These are phyloP conservation scores for Fusarium pseudonygamai DNA, from an alignment of 2,329 filamentous ascomycete genomes.

Conservation along the genomic window DNA sequence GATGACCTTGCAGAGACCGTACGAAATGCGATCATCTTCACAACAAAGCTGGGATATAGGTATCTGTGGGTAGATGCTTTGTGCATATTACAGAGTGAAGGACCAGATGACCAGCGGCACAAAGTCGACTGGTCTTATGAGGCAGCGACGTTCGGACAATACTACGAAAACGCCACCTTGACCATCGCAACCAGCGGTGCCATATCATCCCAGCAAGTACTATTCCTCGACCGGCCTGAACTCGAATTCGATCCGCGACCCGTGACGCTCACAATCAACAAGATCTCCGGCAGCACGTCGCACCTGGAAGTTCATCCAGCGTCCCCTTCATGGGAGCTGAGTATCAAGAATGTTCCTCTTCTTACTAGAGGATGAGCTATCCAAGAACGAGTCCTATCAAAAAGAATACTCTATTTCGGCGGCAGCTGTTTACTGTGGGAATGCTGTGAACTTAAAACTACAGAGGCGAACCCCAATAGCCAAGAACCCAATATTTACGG, in stretches of 20 bases:
- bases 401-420: neutral
- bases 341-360: neutral
- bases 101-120: neutral
- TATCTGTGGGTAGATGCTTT: constrained; percentile 7
- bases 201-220: neutral
- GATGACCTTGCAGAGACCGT: neutral
- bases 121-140: neutral
- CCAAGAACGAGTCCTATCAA: neutral
- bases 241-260: neutral
- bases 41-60: neutral
- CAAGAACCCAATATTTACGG: accelerated
- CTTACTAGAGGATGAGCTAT: neutral
- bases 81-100: constrained; percentile 1
- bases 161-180: neutral
- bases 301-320: neutral
- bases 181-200: neutral
- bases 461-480: neutral
- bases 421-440: neutral
- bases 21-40: neutral
- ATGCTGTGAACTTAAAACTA: neutral
- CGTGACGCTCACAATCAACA: neutral
- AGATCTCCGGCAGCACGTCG: neutral
- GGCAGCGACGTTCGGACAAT: neutral
- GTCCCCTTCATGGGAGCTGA: neutral
- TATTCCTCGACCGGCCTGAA: neutral